A percentile compares a stretch with the other conserved stretches of the same genome.
Evolutionary conservation across 2,329 filamentous ascomycete genomes (phyloP).

Genomic region (Colletotrichum ledebouriae): DNA sequence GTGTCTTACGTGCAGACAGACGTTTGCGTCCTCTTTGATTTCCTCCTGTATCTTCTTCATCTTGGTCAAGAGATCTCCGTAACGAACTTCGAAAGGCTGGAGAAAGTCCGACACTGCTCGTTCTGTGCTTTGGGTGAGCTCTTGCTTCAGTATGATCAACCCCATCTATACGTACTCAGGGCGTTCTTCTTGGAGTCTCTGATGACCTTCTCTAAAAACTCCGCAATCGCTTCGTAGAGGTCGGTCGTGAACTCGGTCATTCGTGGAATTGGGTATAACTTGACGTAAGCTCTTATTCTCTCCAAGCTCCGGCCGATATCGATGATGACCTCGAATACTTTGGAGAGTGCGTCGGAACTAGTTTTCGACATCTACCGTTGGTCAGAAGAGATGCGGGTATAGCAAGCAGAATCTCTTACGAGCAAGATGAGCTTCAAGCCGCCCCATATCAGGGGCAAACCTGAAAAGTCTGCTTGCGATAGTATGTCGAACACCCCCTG

Average conservation of each 20-base stretch:
- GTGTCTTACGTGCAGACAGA: conserved; percentile 41
- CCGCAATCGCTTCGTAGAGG: conserved; percentile 46
- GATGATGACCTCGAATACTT: conserved; percentile 46
- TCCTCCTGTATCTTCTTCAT: conserved; percentile 39
- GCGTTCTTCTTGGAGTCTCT: conserved; percentile 43
- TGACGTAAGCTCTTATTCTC: conserved; percentile 44
- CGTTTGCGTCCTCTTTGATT: conserved; percentile 43
- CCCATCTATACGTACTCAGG: neutral
- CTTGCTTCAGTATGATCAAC: too few relatives aligned
- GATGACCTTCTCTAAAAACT: conserved; percentile 46
- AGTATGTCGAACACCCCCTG: conserved; percentile 48
- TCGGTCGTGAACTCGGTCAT: conserved; percentile 47
- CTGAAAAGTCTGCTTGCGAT: conserved; percentile 46
- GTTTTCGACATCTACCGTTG: conserved; percentile 45
- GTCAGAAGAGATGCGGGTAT: neutral
- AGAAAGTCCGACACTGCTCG: conserved; percentile 25
- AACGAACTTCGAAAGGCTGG: conserved; percentile 42
- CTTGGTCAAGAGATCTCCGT: conserved; percentile 42
- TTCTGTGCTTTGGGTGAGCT: conserved; percentile 1
- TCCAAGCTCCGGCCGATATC: conserved; percentile 46
- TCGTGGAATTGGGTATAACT: conserved; percentile 45
- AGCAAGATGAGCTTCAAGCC: conserved; percentile 43
- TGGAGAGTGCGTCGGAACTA: conserved; percentile 44
- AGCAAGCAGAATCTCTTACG: neutral
- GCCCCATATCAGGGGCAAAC: conserved; percentile 47